Evolutionary conservation across 2,329 filamentous ascomycete species (phyloP), one percentile per base, ranked within the genome.

Genomic region (Juglanconis oblonga): DNA sequence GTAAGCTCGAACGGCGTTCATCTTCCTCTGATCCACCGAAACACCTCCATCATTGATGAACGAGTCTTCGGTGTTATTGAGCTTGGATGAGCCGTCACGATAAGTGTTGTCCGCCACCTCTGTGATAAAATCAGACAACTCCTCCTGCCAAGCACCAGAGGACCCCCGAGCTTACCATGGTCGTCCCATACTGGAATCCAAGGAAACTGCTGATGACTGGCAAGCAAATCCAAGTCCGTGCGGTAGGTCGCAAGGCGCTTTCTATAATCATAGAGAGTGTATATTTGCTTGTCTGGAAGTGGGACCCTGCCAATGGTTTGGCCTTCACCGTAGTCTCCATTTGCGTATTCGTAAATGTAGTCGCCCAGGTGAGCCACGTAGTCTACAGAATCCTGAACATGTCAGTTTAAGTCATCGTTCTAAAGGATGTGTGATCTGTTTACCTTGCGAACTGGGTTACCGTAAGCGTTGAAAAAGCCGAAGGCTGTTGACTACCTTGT

Each of bases 11-110:
- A 91, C 87, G 1, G 87, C 88, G 56, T 90, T 89, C 78, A 89
- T 86, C 76, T 90, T 91, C 64, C 87, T 81, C 69, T 88, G 84
- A 65, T 90, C 87, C n/a, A 90, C 84, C 36, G 80, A 84, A n/a
- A 90, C 79, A 13, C 78, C 77, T 3, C 81, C 81, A 58, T 84
- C 79, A 52, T 80, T 76, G 33, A 84, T 68, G 72, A 90, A 91
- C 0, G 84, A 87, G 7, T 82, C 79, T 67, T 89, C 86, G 9
- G 84, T 88, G 70, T 90, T 90, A 70, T 86, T 87, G 31, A 88
- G 73, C 4, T 78, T 76, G 2, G 81, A 79, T 8, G 79, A 81
- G 1, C 87, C 87, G 66, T 87, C 86, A 31, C 82, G 78, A 68
- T 85, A 90, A 3, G 81, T 83, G 66, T 91, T 90, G 68, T 90